Evolutionary conservation across 1,139 yeast genomes (phyloP).

Genomic region (Suhomyces choctaworum): DNA sequence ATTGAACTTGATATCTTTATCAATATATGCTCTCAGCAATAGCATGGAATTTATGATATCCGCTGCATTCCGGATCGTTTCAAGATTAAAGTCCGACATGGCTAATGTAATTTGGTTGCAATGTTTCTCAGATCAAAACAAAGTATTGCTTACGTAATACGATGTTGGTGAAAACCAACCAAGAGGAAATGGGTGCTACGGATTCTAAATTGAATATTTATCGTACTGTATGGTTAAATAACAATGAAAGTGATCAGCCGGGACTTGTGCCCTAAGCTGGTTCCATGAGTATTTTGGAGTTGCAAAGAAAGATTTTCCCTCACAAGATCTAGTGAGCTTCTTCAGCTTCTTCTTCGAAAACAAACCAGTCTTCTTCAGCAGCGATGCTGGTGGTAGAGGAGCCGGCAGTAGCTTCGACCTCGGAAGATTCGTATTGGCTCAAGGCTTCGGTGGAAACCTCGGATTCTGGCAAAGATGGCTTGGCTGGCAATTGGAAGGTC

Average conservation of each 20-base stretch:
- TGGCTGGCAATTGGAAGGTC: conserved; percentile 75
- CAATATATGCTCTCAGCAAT: conserved; percentile 39
- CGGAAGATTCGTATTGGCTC: conserved; percentile 68
- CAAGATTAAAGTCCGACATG: conserved; percentile 25
- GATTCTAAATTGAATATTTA: conserved; percentile 6
- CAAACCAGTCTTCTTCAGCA: conserved; percentile 76
- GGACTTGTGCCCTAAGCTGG: too few species aligned
- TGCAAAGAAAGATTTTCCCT: neutral
- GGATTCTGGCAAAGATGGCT: conserved; percentile 70
- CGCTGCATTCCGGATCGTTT: conserved; percentile 40
- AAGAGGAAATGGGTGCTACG: too few species aligned
- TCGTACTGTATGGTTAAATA: conserved; percentile 11
- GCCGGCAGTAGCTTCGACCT: conserved; percentile 64
- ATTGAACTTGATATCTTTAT: conserved; percentile 33
- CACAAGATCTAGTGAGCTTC: conserved; percentile 50
- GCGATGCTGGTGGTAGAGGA: conserved; percentile 30
- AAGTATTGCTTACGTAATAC: conserved; percentile 8
- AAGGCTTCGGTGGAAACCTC: conserved; percentile 78
- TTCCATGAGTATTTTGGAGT: neutral
- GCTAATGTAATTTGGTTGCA: neutral
- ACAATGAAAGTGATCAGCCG: conserved; percentile 4
- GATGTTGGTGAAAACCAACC: too few species aligned
- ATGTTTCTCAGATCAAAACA: conserved; percentile 7
- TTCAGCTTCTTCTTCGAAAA: conserved; percentile 79
- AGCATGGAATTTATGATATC: conserved; percentile 41